Evolutionary conservation across 2,329 filamentous ascomycete species (phyloP), one percentile per base, ranked within the genome.

Genomic region (Beauveria sp.): DNA sequence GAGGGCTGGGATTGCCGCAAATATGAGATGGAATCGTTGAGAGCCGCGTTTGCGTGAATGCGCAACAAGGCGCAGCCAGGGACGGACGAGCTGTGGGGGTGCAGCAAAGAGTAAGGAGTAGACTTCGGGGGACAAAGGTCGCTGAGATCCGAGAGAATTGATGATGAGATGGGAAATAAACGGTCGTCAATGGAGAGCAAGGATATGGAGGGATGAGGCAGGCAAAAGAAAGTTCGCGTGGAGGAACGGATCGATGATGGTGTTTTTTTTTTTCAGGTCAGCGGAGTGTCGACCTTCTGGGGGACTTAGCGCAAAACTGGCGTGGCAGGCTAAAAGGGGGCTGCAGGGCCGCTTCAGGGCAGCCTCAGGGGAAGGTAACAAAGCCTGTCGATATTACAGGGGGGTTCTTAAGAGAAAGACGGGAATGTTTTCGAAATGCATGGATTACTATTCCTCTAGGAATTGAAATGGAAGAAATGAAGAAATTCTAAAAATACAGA

Each of bases 211-310:
- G 56, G 56, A 59, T 58, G 55, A 58, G 22, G 55, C 46, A 28
- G 46, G 22, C 45, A 59, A 59, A 59, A 51, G 48, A 31, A 59
- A 59, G 56, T 48, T 59, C 56, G 56, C 56, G 56, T 59, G 46
- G 56, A 38, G 8, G n/a, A 18, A 43, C 34, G 38, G 24, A 59
- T 59, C 22, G 56, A 59, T 22, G 42, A 48, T 49, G 20, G 46
- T 22, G 26, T 34, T 31, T 24, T 57, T 56, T 57, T 57, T 38
- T 55, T 31, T 31, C 16, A 38, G 46, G 55, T 48, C 43, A 49
- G 22, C 2, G 46, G 46, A 24, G 31, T n/a, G 56, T 14, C 31
- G 9, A 7, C 56, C 12, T 42, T 22, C 34, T 22, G 24, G 45
- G 12, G 40, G 5, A 38, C 12, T 38, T 38, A 38, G 34, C 34